Evolutionary conservation across 2,329 filamentous ascomycete genomes (phyloP).

Genomic region (Neopestalotiopsis rosae): DNA sequence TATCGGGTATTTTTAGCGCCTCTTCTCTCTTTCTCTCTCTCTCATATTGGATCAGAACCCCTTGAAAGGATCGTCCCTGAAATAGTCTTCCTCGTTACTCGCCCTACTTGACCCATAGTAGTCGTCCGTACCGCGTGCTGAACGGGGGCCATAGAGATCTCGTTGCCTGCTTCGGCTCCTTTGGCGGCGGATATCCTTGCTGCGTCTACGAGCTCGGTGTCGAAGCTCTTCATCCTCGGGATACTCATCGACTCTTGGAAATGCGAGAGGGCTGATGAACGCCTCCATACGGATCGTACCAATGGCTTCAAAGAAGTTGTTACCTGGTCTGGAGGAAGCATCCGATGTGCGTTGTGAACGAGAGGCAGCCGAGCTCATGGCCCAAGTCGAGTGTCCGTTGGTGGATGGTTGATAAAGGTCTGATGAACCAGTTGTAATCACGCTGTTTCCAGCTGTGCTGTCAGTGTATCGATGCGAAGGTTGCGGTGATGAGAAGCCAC

Average conservation of each 20-base stretch:
- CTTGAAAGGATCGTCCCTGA: constrained; percentile 65
- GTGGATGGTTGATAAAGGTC: constrained; percentile 62
- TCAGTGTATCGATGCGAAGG: constrained; percentile 52
- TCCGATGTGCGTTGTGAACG: constrained; percentile 49
- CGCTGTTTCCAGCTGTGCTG: constrained; percentile 63
- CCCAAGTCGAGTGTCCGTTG: constrained; percentile 47
- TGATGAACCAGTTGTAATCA: constrained; percentile 63
- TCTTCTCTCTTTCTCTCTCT: background rate
- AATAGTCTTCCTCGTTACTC: constrained; percentile 60
- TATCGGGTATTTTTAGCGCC: constrained; percentile 7
- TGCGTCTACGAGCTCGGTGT: constrained; percentile 54
- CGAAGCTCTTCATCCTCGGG: constrained; percentile 56
- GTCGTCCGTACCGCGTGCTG: constrained; percentile 53
- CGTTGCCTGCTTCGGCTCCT: constrained; percentile 60
- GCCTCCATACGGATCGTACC: constrained; percentile 97
- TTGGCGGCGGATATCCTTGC: constrained; percentile 59
- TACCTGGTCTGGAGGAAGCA: constrained; percentile 53
- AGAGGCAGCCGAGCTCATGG: constrained; percentile 45
- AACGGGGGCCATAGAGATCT: constrained; percentile 55
- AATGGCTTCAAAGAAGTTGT: constrained; percentile 83
- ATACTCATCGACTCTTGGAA: constrained; percentile 51
- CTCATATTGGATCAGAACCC: constrained; percentile 52
- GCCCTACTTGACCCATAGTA: constrained; percentile 52
- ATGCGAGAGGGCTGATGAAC: constrained; percentile 75
- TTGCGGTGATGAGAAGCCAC: constrained; percentile 72